A percentile compares a stretch with the other conserved stretches of the same genome.
Evolutionary conservation across 2,329 filamentous ascomycete species (phyloP).

Genomic region (Talaromyces sp.): DNA sequence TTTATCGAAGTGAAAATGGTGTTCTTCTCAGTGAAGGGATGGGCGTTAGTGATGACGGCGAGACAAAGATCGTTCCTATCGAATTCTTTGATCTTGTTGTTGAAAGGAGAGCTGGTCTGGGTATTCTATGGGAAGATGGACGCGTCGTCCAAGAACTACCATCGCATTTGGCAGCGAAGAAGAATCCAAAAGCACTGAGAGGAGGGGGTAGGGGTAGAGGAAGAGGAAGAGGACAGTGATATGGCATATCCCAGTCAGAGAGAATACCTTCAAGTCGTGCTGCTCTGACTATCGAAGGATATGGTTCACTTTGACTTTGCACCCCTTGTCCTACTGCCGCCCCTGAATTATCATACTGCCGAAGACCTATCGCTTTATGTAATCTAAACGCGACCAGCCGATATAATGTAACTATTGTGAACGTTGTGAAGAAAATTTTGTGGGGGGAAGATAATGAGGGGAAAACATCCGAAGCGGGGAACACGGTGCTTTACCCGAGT

Average conservation of each 20-base stretch:
- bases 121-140: constrained; percentile 63
- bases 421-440: neutral
- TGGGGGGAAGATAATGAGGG: constrained; percentile 4
- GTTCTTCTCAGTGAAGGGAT: constrained; percentile 62
- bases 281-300: neutral
- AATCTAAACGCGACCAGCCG: neutral
- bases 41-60: constrained; percentile 45
- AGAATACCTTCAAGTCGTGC: neutral
- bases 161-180: constrained; percentile 39
- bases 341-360: neutral
- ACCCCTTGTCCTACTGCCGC: neutral
- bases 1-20: constrained; percentile 77
- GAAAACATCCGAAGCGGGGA: constrained; percentile 11
- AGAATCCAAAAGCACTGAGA: constrained; percentile 27
- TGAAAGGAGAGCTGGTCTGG: constrained; percentile 67
- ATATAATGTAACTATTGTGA: neutral
- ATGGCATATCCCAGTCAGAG: neutral
- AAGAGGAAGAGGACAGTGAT: constrained; percentile 6
- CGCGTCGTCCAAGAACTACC: constrained; percentile 50
- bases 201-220: constrained; percentile 24
- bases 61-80: constrained; percentile 58
- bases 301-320: neutral
- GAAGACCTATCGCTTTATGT: neutral
- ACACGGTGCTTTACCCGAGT: constrained; percentile 6
- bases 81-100: constrained; percentile 71